Conservation (phyloP, 192 early-diverging fungal species). For the Coemansia brasiliensis region DNA sequence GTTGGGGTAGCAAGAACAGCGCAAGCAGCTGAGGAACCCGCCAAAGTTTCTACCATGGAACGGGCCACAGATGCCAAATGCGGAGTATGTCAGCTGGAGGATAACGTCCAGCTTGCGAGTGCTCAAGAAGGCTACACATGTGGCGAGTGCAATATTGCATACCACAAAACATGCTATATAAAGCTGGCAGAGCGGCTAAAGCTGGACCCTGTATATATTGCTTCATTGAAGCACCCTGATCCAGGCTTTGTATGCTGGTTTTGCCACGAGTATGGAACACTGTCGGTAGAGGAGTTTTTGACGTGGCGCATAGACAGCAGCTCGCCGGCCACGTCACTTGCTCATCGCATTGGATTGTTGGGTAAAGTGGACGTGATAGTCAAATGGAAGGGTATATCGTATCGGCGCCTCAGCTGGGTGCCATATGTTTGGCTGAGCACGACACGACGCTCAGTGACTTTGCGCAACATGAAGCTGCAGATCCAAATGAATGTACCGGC, state of each 20-base stretch:
- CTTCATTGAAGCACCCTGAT: not conserved
- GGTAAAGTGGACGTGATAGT: conserved; percentile 21
- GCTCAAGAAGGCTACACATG: not conserved
- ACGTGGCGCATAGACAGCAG: conserved; percentile 19
- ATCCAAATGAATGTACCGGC: not conserved
- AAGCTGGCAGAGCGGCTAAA: conserved; percentile 4
- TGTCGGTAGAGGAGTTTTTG: conserved; percentile 7
- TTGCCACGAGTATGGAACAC: conserved; percentile 10
- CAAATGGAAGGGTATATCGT: conserved; percentile 32
- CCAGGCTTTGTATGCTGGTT: conserved; percentile 22
- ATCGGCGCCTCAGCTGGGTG: conserved; percentile 43
- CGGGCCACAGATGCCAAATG: not conserved
- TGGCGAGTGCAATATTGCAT: conserved; percentile 9
- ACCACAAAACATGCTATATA: conserved; percentile 18
- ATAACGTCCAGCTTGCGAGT: not conserved
- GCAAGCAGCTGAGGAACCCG: not conserved
- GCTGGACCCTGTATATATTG: not conserved
- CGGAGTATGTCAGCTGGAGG: conserved; percentile 7
- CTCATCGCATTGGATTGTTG: not conserved
- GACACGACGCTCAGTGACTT: not conserved
- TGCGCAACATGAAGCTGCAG: conserved; percentile 9
- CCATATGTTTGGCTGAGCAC: conserved; percentile 27
- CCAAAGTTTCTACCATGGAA: too few species aligned
- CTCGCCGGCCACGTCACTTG: not conserved
- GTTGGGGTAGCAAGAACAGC: not conserved